A percentile compares a stretch with the other conserved stretches of the same genome.
Conservation (phyloP, 768 basidiomycete genomes). For the Termitomyces sp. region DNA sequence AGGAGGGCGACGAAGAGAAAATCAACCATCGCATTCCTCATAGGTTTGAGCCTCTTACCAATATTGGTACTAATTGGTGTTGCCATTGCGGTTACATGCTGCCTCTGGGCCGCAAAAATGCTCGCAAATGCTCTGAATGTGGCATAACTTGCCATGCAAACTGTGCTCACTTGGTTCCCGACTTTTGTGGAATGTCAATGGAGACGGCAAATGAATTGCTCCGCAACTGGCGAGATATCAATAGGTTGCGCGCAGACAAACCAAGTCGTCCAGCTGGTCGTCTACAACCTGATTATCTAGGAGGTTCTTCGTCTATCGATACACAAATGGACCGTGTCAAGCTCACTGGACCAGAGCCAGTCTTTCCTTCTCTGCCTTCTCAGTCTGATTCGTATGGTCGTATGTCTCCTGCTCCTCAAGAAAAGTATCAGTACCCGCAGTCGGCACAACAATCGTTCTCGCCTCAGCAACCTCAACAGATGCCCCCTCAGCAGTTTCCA, state of each 20-base stretch:
- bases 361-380: slow-evolving; percentile 20
- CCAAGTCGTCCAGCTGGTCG: slow-evolving; percentile 32
- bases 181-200: slow-evolving; percentile 99
- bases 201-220: slow-evolving; percentile 94
- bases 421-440: slow-evolving; percentile 31
- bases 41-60: slow-evolving; percentile 94
- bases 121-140: slow-evolving; percentile 93
- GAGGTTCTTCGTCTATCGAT: slow-evolving; percentile 28
- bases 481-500: slow-evolving; percentile 18
- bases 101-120: slow-evolving; percentile 94
- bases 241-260: slow-evolving; percentile 56
- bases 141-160: slow-evolving; percentile 95
- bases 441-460: slow-evolving; percentile 20
- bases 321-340: slow-evolving; percentile 40
- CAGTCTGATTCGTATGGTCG: slow-evolving; percentile 31
- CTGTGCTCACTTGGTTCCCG: slow-evolving; percentile 96
- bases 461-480: slow-evolving; percentile 22
- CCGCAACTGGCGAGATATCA: slow-evolving; percentile 88
- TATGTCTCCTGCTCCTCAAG: slow-evolving; percentile 28
- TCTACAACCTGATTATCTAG: slow-evolving; percentile 25
- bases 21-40: slow-evolving; percentile 99
- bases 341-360: slow-evolving; percentile 33
- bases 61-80: slow-evolving; percentile 98
- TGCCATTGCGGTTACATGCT: slow-evolving; percentile 99
- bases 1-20: slow-evolving; percentile 97